phyloP scores from a whole-genome alignment of 768 basidiomycete species.

The Russula emetica region DNA sequence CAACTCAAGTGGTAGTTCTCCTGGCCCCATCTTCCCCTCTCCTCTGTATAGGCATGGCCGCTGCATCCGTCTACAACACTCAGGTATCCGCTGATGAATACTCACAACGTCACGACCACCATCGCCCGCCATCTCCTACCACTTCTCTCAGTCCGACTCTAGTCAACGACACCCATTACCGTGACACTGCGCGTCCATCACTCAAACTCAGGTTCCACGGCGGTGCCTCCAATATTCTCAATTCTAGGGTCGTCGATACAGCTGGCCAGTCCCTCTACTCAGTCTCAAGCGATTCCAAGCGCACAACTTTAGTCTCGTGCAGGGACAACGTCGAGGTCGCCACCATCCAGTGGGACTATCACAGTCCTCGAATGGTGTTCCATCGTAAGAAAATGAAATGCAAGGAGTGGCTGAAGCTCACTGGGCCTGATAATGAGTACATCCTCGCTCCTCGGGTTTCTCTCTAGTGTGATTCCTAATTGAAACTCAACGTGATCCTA shows the following conservation, averaged over 20 bases:
- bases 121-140: background rate
- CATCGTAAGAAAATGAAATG: constrained; percentile 8
- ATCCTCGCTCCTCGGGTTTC: no score
- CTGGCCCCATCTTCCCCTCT: background rate
- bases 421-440: constrained; percentile 6
- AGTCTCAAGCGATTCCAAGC: constrained; percentile 3
- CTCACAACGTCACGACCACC: background rate
- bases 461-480: no score
- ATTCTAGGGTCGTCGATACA: background rate
- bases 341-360: constrained; percentile 10
- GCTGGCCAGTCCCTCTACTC: constrained; percentile 1
- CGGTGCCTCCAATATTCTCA: background rate
- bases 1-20: no score
- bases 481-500: background rate
- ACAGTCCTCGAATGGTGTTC: constrained; percentile 13
- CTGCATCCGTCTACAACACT: background rate
- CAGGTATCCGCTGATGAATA: constrained; percentile 13
- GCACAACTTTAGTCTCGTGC: constrained; percentile 1
- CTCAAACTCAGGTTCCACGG: background rate
- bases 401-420: constrained; percentile 10
- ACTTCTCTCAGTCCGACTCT: constrained; percentile 6
- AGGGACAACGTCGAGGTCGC: constrained; percentile 9
- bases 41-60: background rate
- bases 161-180: background rate
- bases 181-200: background rate